A percentile compares a stretch with the other conserved stretches of the same genome.
These are phyloP conservation scores for Ajuga reptans DNA, from an alignment of 305 asterid genomes.

Conservation along the genomic window DNA sequence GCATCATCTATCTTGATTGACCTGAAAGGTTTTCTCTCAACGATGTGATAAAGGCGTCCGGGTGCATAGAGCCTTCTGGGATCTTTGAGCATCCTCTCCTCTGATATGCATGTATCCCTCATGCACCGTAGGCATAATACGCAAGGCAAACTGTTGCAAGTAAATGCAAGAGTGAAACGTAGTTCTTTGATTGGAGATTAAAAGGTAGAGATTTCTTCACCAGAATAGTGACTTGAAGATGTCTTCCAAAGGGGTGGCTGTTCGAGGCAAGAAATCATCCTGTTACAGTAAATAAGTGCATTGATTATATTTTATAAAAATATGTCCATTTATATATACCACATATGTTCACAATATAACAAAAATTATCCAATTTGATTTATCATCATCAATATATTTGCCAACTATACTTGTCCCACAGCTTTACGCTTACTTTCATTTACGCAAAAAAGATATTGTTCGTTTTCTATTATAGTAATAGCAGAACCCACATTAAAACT, in stretches of 20 bases:
- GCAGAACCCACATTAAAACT: not conserved
- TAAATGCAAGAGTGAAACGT: not conserved
- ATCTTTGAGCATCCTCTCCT: slow-evolving; percentile 77
- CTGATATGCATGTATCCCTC: slow-evolving; percentile 76
- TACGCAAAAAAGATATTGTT: not conserved
- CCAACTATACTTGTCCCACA: not conserved
- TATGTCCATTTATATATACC: not conserved
- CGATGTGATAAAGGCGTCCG: slow-evolving; percentile 89
- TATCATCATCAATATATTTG: not conserved
- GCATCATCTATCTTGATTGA: slow-evolving; percentile 16
- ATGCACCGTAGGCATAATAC: slow-evolving; percentile 65
- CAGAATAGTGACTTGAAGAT: slow-evolving; percentile 83
- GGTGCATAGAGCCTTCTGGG: slow-evolving; percentile 86
- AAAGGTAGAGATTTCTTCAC: slow-evolving; percentile 30
- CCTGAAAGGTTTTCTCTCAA: slow-evolving; percentile 86
- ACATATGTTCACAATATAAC: not conserved
- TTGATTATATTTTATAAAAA: not conserved
- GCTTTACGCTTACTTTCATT: not conserved
- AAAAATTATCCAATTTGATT: not conserved
- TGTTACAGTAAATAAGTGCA: slow-evolving; percentile 30
- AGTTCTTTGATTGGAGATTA: not conserved
- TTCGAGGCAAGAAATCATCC: slow-evolving; percentile 95
- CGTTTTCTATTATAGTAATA: not conserved
- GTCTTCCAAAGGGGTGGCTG: slow-evolving; percentile 91
- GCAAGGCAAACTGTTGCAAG: slow-evolving; percentile 71